Conservation (phyloP, 108 stramenopile species). For the Craspedostauros australis region DNA sequence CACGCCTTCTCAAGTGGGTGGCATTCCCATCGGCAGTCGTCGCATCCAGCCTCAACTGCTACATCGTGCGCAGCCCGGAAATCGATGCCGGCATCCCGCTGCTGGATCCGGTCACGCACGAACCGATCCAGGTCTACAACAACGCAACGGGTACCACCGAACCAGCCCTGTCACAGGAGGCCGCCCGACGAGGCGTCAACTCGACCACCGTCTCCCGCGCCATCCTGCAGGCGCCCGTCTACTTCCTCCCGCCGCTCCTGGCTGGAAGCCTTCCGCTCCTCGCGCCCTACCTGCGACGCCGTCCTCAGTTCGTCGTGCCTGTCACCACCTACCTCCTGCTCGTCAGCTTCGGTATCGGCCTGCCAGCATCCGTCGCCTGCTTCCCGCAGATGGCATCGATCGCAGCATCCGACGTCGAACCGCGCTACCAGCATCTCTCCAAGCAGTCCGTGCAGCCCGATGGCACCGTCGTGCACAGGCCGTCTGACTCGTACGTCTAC, state of each 20-base stretch:
- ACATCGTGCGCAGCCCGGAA: slow-evolving; percentile 82
- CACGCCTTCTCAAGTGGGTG: slow-evolving; percentile 62
- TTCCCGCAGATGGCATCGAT: slow-evolving; percentile 81
- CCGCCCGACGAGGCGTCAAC: slow-evolving; percentile 69
- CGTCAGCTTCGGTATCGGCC: slow-evolving; percentile 72
- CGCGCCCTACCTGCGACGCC: slow-evolving; percentile 17
- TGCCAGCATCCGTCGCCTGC: slow-evolving; percentile 77
- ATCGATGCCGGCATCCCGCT: slow-evolving; percentile 72
- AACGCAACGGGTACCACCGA: too few relatives aligned
- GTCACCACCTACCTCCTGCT: slow-evolving; percentile 75
- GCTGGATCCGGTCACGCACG: slow-evolving; percentile 35
- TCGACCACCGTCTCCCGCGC: slow-evolving; percentile 74
- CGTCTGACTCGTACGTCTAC: slow-evolving; percentile 48
- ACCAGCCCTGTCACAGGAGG: slow-evolving; percentile 27
- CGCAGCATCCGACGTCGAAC: slow-evolving; percentile 56
- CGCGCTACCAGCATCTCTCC: slow-evolving; percentile 37
- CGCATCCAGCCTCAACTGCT: slow-evolving; percentile 81
- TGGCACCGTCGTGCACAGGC: slow-evolving; percentile 42
- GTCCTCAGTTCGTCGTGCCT: slow-evolving; percentile 59
- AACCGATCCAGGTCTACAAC: slow-evolving; percentile 38
- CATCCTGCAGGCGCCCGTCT: slow-evolving; percentile 77
- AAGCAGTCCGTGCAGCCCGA: slow-evolving; percentile 39
- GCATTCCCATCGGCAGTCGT: slow-evolving; percentile 83
- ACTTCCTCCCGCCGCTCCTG: slow-evolving; percentile 73
- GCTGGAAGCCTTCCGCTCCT: slow-evolving; percentile 30